Evolutionary conservation across 495 filamentous ascomycete species (phyloP).

Genomic region (Penicillium steckii): DNA sequence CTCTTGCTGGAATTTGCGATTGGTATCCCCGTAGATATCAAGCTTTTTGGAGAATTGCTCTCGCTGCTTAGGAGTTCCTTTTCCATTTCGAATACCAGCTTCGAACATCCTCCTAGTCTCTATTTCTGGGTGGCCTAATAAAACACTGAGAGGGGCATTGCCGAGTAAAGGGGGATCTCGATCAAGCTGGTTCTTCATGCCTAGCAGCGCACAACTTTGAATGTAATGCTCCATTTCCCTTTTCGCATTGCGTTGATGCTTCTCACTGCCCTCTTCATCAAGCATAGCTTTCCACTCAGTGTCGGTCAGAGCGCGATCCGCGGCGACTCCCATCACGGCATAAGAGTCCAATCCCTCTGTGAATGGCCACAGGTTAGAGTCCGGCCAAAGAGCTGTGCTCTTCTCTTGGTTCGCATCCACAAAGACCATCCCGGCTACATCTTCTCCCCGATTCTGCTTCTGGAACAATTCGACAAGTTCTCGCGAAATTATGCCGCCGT

Average conservation of each 20-base stretch:
- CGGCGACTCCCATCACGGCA: not conserved
- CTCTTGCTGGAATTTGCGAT: conserved; percentile 1
- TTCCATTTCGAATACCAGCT: not conserved
- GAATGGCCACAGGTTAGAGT: conserved; percentile 1
- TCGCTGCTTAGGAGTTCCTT: conserved; percentile 1
- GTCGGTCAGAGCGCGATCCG: not conserved
- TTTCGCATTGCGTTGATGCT: not conserved
- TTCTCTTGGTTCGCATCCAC: conserved; percentile 26
- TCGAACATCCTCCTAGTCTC: conserved; percentile 1
- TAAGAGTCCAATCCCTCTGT: conserved; percentile 1
- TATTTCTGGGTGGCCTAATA: conserved; percentile 1
- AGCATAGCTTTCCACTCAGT: conserved; percentile 1
- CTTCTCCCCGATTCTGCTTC: not conserved
- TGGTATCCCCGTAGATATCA: not conserved
- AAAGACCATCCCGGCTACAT: conserved; percentile 23
- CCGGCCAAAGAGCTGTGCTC: conserved; percentile 7
- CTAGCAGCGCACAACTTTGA: conserved; percentile 1
- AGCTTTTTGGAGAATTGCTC: not conserved
- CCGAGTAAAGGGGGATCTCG: not conserved
- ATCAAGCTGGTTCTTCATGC: conserved; percentile 6
- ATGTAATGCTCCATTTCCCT: conserved; percentile 8
- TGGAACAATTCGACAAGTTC: conserved; percentile 23
- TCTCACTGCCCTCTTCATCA: conserved; percentile 2
- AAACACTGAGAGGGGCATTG: not conserved
- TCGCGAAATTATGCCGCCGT: conserved; percentile 38